Percentiles rank a stretch among this genome's conserved stretches.
Conservation (phyloP, 345 rosid species). For the Populus pruinosa region DNA sequence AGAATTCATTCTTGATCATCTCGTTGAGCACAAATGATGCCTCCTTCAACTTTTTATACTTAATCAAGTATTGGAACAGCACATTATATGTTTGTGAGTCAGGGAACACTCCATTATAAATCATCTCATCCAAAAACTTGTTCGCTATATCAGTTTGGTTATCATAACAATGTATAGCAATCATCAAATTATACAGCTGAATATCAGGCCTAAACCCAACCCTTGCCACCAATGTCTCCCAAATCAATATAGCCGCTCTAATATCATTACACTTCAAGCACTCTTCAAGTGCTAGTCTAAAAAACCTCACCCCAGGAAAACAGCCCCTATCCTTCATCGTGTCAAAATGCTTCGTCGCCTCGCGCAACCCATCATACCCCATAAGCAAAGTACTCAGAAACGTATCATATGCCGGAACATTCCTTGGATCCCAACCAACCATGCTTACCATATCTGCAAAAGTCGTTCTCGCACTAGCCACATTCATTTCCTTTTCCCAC, state of each 20-base stretch:
- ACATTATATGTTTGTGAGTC: conserved; percentile 43
- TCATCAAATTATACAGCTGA: conserved; percentile 45
- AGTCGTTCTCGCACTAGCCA: conserved; percentile 26
- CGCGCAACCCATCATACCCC: conserved; percentile 40
- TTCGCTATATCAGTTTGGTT: conserved; percentile 29
- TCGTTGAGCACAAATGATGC: conserved; percentile 39
- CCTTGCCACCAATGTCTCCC: conserved; percentile 42
- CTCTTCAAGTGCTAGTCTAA: conserved; percentile 29
- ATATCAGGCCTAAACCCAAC: conserved; percentile 43
- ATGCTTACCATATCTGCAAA: conserved; percentile 45
- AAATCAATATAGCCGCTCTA: conserved; percentile 36
- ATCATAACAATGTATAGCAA: conserved; percentile 38
- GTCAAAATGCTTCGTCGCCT: conserved; percentile 32
- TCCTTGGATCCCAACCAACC: conserved; percentile 54
- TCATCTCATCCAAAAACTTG: conserved; percentile 52
- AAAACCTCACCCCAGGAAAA: conserved; percentile 46
- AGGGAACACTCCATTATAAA: conserved; percentile 46
- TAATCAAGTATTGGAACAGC: conserved; percentile 42
- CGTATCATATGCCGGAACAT: conserved; percentile 50
- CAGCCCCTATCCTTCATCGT: conserved; percentile 35
- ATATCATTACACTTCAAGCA: conserved; percentile 33
- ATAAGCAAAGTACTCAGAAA: conserved; percentile 43
- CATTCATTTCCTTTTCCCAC: conserved; percentile 55
- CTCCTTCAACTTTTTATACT: conserved; percentile 40
- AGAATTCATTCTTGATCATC: conserved; percentile 50